phyloP scores from a whole-genome alignment of 495 filamentous ascomycete species.

The Penicillium silybi region DNA sequence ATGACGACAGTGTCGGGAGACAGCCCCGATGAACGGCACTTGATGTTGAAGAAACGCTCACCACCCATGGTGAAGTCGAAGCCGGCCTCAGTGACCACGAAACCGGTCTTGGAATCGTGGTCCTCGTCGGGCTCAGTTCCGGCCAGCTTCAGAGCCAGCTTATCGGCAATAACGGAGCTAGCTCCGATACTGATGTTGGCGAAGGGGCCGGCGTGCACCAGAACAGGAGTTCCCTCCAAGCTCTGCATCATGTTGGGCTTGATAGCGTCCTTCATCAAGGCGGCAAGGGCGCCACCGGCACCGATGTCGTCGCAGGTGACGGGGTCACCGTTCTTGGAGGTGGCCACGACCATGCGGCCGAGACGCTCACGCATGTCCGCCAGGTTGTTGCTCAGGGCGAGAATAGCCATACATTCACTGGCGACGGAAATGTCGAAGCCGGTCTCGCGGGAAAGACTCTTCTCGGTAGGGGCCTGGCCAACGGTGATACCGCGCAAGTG shows the following conservation, averaged over 20 bases:
- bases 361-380: conserved; percentile 90
- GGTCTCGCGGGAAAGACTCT: conserved; percentile 76
- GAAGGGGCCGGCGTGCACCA: conserved; percentile 96
- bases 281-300: conserved; percentile 85
- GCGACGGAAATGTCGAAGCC: conserved; percentile 98
- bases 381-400: conserved; percentile 85
- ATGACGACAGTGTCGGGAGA: conserved; percentile 90
- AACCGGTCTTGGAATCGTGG: conserved; percentile 77
- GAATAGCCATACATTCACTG: conserved; percentile 96
- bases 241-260: conserved; percentile 99
- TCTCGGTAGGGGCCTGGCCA: conserved; percentile 85
- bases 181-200: conserved; percentile 98
- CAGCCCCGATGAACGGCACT: conserved; percentile 91
- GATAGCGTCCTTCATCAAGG: conserved; percentile 95
- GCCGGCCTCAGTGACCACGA: conserved; percentile 95
- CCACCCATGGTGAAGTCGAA: conserved; percentile 99
- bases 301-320: conserved; percentile 96
- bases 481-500: conserved; percentile 86
- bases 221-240: conserved; percentile 92
- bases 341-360: conserved; percentile 94
- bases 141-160: conserved; percentile 89
- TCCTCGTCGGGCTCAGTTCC: conserved; percentile 95
- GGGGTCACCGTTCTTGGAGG: conserved; percentile 77
- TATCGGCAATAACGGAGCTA: conserved; percentile 90
- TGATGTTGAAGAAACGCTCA: conserved; percentile 99